phyloP scores from a whole-genome alignment of 768 basidiomycete species.

The Phlebiopsis flavidoalba region DNA sequence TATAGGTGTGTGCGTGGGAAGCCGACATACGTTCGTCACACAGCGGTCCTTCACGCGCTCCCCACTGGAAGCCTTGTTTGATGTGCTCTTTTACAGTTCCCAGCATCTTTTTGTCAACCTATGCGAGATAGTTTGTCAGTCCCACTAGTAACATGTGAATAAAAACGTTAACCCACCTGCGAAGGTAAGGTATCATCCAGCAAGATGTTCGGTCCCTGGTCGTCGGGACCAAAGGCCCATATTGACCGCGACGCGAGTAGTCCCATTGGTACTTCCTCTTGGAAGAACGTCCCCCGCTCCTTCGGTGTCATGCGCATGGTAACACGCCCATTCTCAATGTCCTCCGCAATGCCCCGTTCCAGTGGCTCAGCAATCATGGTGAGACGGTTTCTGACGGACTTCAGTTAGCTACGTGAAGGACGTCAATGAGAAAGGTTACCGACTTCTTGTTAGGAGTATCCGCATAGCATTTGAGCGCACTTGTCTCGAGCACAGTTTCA shows the following conservation, averaged over 20 bases:
- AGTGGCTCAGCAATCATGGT: constrained; percentile 99
- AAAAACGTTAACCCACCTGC: constrained; percentile 33
- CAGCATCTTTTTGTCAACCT: constrained; percentile 92
- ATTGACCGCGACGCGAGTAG: constrained; percentile 91
- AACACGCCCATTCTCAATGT: constrained; percentile 90
- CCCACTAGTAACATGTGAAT: constrained; percentile 31
- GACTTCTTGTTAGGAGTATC: constrained; percentile 99
- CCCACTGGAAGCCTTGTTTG: constrained; percentile 99
- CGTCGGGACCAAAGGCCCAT: constrained; percentile 99
- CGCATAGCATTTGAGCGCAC: constrained; percentile 96
- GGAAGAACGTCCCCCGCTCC: constrained; percentile 93
- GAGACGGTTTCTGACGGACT: constrained; percentile 73
- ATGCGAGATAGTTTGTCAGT: constrained; percentile 36
- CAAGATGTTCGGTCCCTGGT: constrained; percentile 88
- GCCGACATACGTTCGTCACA: constrained; percentile 90
- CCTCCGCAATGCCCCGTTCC: constrained; percentile 92
- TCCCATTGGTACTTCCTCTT: constrained; percentile 99
- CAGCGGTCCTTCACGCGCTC: constrained; percentile 92
- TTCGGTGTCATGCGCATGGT: constrained; percentile 94
- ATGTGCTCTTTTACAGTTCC: constrained; percentile 89
- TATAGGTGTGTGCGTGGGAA: constrained; percentile 1
- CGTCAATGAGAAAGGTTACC: constrained; percentile 22
- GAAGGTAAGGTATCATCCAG: constrained; percentile 95
- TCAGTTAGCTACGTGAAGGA: background rate
- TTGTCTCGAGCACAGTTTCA: constrained; percentile 97